These are phyloP conservation scores for Bruguiera sexangula DNA, from an alignment of 345 rosid species.

Conservation along the genomic window DNA sequence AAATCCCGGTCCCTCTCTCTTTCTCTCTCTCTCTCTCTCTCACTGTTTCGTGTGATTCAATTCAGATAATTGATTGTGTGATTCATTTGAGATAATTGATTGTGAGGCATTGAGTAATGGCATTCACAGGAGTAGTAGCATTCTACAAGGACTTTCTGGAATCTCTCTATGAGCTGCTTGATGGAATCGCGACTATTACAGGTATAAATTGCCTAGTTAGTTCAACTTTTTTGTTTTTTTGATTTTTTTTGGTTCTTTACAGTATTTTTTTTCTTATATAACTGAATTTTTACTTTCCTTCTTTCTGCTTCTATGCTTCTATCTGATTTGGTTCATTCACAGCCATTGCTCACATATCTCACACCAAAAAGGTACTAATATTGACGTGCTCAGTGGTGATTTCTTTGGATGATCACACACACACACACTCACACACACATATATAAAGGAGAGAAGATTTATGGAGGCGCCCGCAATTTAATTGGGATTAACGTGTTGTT, in stretches of 20 bases:
- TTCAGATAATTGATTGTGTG: not conserved
- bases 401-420: not conserved
- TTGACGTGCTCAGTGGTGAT: not conserved
- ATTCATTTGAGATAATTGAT: not conserved
- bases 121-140: conserved; percentile 46
- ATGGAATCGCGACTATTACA: conserved; percentile 49
- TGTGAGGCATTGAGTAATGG: not conserved
- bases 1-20: conserved; percentile 54
- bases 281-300: no score
- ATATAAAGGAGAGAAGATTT: no score
- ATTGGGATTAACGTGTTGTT: no score
- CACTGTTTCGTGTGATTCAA: no score
- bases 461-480: no score
- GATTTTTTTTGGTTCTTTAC: no score
- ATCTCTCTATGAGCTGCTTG: conserved; percentile 50
- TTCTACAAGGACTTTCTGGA: conserved; percentile 73
- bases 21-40: not conserved
- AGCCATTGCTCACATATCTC: conserved; percentile 65
- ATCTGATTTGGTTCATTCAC: no score
- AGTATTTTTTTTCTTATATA: no score
- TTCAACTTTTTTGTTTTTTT: no score
- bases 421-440: no score
- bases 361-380: conserved; percentile 51
- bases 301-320: no score
- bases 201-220: no score